Conservation (phyloP, 2,329 filamentous ascomycete genomes). For the Herpotrichia juniperi region DNA sequence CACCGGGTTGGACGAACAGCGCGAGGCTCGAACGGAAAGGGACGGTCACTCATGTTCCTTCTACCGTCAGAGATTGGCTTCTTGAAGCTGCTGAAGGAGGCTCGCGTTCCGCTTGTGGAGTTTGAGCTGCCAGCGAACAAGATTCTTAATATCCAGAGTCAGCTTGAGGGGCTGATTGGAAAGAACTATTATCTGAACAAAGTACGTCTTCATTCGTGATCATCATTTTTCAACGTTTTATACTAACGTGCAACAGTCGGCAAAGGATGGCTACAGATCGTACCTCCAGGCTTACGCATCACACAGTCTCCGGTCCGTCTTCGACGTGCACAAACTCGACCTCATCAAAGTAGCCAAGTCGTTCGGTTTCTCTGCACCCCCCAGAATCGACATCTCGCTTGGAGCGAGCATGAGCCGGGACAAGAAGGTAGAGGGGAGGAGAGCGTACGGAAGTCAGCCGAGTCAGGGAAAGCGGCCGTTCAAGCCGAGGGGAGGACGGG, state of each 20-base stretch:
- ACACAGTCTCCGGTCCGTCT: slow-evolving; percentile 81
- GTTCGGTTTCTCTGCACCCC: slow-evolving; percentile 80
- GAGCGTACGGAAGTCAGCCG: slow-evolving; percentile 80
- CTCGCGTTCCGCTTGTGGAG: slow-evolving; percentile 86
- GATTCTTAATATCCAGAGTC: slow-evolving; percentile 62
- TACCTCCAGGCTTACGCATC: slow-evolving; percentile 96
- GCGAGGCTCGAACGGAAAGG: slow-evolving; percentile 80
- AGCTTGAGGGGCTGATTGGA: slow-evolving; percentile 90
- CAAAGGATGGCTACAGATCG: slow-evolving; percentile 78
- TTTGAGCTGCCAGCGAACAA: slow-evolving; percentile 45
- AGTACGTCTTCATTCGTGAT: slow-evolving; percentile 51
- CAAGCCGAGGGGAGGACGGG: slow-evolving; percentile 50
- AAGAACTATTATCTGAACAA: slow-evolving; percentile 99
- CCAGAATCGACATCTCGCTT: slow-evolving; percentile 78
- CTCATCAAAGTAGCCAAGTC: slow-evolving; percentile 83
- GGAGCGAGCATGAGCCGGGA: slow-evolving; percentile 78
- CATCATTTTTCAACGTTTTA: not conserved
- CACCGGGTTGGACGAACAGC: slow-evolving; percentile 96
- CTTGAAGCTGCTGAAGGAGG: slow-evolving; percentile 86
- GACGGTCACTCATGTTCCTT: slow-evolving; percentile 89
- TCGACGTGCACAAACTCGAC: slow-evolving; percentile 82
- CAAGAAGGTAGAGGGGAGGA: slow-evolving; percentile 67
- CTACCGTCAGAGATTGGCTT: slow-evolving; percentile 93
- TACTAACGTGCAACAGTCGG: slow-evolving; percentile 53
- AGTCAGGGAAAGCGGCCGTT: slow-evolving; percentile 64